phyloP scores from a whole-genome alignment of 2,329 filamentous ascomycete species.

The Fonsecaea pugnacius region DNA sequence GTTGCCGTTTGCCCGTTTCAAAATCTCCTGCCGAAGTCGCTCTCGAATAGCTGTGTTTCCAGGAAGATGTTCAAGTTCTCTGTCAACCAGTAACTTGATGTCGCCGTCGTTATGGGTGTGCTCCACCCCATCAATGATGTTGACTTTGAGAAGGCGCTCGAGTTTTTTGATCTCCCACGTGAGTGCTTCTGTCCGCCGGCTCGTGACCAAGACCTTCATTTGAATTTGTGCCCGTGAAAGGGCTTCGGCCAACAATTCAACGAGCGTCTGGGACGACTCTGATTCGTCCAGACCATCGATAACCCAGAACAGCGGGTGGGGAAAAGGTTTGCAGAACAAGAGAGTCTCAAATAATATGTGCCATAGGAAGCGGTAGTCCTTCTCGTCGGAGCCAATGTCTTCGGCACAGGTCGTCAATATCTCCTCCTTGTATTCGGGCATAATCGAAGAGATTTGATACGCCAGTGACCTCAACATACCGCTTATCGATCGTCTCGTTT shows the following conservation, averaged over 20 bases:
- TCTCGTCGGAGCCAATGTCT: slow-evolving; percentile 37
- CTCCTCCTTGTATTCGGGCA: slow-evolving; percentile 29
- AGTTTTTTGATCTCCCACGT: slow-evolving; percentile 15
- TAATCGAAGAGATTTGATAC: slow-evolving; percentile 38
- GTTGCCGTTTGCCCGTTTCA: slow-evolving; percentile 30
- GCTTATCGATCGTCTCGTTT: slow-evolving; percentile 36
- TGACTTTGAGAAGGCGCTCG: background rate
- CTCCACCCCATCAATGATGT: slow-evolving; percentile 14
- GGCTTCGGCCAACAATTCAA: slow-evolving; percentile 33
- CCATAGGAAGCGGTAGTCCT: slow-evolving; percentile 41
- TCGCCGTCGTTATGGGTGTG: slow-evolving; percentile 22
- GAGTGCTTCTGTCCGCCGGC: slow-evolving; percentile 12
- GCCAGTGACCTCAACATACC: slow-evolving; percentile 38
- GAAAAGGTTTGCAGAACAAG: slow-evolving; percentile 38
- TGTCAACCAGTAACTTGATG: slow-evolving; percentile 24
- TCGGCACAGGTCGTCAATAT: slow-evolving; percentile 38
- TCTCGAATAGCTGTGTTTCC: slow-evolving; percentile 14
- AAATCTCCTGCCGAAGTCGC: slow-evolving; percentile 17
- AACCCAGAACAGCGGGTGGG: slow-evolving; percentile 45
- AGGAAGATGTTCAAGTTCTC: slow-evolving; percentile 25
- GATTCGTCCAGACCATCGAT: slow-evolving; percentile 49
- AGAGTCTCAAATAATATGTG: slow-evolving; percentile 41
- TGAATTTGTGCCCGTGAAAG: slow-evolving; percentile 28
- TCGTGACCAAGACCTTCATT: slow-evolving; percentile 36
- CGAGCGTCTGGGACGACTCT: slow-evolving; percentile 31